phyloP scores from a whole-genome alignment of 2,329 filamentous ascomycete species.

The Fusarium penzigii region DNA sequence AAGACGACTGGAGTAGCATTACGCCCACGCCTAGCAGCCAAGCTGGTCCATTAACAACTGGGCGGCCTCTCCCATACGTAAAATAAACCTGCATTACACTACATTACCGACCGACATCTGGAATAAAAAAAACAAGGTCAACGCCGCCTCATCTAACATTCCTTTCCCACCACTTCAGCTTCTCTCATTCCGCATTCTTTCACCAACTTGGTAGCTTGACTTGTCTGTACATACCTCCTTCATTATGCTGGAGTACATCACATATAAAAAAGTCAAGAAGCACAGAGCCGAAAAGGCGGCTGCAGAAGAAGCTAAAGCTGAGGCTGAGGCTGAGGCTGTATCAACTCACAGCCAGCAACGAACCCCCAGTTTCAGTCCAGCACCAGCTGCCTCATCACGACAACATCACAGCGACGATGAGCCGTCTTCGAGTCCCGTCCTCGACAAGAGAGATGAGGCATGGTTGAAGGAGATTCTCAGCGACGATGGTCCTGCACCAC shows the following conservation, averaged over 20 bases:
- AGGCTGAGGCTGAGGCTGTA: conserved; percentile 13
- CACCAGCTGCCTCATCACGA: conserved; percentile 10
- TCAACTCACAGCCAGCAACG: conserved; percentile 13
- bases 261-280: conserved; percentile 64
- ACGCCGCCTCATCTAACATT: conserved; percentile 1
- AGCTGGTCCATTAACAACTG: background rate
- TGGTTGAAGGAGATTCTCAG: conserved; percentile 58
- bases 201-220: too few relatives aligned
- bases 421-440: conserved; percentile 42
- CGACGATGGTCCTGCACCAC: conserved; percentile 48
- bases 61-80: conserved; percentile 21
- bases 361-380: conserved; percentile 16
- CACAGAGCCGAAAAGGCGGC: conserved; percentile 51
- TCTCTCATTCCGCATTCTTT: too few relatives aligned
- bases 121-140: conserved; percentile 10
- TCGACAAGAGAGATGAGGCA: conserved; percentile 57
- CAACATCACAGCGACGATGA: conserved; percentile 26
- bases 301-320: conserved; percentile 23
- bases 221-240: background rate
- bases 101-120: too few relatives aligned
- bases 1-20: too few relatives aligned
- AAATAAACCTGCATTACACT: too few relatives aligned
- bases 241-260: conserved; percentile 63
- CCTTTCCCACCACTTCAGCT: background rate
- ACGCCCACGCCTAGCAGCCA: background rate